Percentiles rank a stretch among this genome's conserved stretches.
These are phyloP conservation scores for Claviceps purpurea DNA, from an alignment of 2,329 filamentous ascomycete species.

Conservation along the genomic window DNA sequence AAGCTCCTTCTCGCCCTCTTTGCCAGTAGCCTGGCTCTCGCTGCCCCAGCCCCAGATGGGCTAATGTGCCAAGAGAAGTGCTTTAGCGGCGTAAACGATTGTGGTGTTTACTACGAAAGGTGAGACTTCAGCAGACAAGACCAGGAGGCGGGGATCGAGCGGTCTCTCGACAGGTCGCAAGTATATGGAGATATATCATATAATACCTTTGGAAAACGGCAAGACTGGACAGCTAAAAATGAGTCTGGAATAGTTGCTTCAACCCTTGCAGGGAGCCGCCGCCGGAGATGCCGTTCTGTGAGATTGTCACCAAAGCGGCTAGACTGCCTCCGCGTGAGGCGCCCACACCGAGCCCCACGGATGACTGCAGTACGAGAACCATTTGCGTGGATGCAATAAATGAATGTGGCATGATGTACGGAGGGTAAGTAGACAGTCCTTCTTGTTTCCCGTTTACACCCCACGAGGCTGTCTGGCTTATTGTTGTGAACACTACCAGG, in stretches of 20 bases:
- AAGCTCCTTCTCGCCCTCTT: neutral
- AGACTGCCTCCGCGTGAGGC: neutral
- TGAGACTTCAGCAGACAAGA: neutral
- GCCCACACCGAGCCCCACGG: neutral
- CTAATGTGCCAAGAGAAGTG: neutral
- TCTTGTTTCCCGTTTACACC: neutral
- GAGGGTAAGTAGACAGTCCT: constrained; percentile 8
- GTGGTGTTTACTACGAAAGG: neutral
- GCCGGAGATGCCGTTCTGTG: neutral
- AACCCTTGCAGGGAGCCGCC: neutral
- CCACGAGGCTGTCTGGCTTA: neutral
- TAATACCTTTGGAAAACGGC: too few species aligned
- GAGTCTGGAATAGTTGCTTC: neutral
- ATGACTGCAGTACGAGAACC: constrained; percentile 13
- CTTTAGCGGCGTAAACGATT: neutral
- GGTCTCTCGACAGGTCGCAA: too few species aligned
- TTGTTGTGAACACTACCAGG: constrained; percentile 2
- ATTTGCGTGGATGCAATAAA: constrained; percentile 14
- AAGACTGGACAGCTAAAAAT: neutral
- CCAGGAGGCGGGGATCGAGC: too few species aligned
- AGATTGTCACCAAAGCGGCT: neutral
- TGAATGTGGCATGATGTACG: constrained; percentile 13
- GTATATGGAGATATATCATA: too few species aligned
- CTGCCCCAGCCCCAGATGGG: neutral
- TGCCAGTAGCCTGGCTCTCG: neutral